Conservation (phyloP, 2,329 filamentous ascomycete species). For the Colletotrichum cordylinicola region DNA sequence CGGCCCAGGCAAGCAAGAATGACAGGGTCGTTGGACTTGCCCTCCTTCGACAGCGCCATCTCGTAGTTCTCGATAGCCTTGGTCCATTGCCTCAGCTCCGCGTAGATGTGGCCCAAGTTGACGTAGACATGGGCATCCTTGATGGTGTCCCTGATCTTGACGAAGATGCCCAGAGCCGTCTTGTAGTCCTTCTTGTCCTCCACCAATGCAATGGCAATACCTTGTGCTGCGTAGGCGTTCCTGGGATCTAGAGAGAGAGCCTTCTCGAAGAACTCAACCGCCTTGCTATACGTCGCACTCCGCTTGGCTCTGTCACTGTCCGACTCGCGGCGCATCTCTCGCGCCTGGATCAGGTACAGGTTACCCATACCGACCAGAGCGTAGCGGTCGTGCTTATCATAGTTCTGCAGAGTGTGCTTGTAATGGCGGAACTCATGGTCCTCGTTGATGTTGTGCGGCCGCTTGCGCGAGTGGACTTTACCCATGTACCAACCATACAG, state of each 20-base stretch:
- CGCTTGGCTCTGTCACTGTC: conserved; percentile 92
- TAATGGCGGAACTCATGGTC: conserved; percentile 93
- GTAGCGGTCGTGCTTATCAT: conserved; percentile 98
- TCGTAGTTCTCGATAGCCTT: conserved; percentile 97
- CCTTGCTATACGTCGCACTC: conserved; percentile 84
- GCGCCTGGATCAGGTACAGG: conserved; percentile 81
- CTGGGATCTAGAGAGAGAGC: conserved; percentile 91
- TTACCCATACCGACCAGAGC: conserved; percentile 97
- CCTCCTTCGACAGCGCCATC: conserved; percentile 78
- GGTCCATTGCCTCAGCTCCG: conserved; percentile 86
- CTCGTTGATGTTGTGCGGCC: conserved; percentile 79
- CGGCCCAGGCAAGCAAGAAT: conserved; percentile 87
- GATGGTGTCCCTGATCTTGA: conserved; percentile 88
- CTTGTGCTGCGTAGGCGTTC: conserved; percentile 96
- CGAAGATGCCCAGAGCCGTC: conserved; percentile 83
- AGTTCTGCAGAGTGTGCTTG: conserved; percentile 92
- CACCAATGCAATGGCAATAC: conserved; percentile 90
- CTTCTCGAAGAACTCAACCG: conserved; percentile 98
- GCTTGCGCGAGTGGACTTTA: conserved; percentile 80
- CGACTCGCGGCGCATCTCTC: conserved; percentile 92
- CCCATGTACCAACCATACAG: conserved; percentile 96
- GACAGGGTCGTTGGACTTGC: conserved; percentile 73
- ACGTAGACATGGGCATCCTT: conserved; percentile 88
- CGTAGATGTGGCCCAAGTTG: conserved; percentile 92
- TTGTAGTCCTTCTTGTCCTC: conserved; percentile 93